Evolutionary conservation across 164 flowering plant genomes (phyloP), one percentile per base, ranked within the genome.

Genomic region (Warburgia ugandensis): DNA sequence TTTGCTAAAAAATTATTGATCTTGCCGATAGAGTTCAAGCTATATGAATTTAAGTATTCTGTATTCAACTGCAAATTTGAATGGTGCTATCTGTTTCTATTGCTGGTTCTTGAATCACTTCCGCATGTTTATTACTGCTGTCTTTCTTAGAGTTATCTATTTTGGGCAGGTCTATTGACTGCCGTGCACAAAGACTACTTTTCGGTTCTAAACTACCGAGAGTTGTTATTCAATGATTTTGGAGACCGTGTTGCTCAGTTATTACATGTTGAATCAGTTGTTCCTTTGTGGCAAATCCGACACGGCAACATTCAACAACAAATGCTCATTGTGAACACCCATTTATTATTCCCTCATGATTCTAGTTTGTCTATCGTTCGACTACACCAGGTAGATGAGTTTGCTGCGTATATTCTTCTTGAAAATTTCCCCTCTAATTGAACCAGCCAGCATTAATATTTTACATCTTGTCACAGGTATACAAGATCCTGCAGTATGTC

Each of bases 211-310:
- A 73, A 81, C 61, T 75, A 78, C 58, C 45, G 74, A 23, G 85
- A 77, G 22, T 60, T 92, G 54, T 79, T 74, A 9, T 86, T 92
- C 64, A 76, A 92, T 61, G 97, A 88, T 59, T 81, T 73, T 54
- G 96, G 97, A 31, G 96, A 92, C 36, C 97, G 99, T 38, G 97
- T 88, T 71, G 97, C 97, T 38, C 99, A 92, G 60, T 60, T 88
- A 29, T 62, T 88, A 59, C 95, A 86, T 61, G 92, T 81, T 42
- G 86, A 86, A 61, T 65, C 83, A 35, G 64, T 51, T 38, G 56
- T 68, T 17, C 86, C 95, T 11, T 67, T 68, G 45, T 66, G 79
- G 47, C 74, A 68, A 43, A 64, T 54, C 46, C 66, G 75, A 56
- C 67, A 47, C 48, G 54, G 39, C 49, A 73, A 71, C 48, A 57